Conservation (phyloP, 1,284 basidiomycete genomes). For the Marasmius fiardii region DNA sequence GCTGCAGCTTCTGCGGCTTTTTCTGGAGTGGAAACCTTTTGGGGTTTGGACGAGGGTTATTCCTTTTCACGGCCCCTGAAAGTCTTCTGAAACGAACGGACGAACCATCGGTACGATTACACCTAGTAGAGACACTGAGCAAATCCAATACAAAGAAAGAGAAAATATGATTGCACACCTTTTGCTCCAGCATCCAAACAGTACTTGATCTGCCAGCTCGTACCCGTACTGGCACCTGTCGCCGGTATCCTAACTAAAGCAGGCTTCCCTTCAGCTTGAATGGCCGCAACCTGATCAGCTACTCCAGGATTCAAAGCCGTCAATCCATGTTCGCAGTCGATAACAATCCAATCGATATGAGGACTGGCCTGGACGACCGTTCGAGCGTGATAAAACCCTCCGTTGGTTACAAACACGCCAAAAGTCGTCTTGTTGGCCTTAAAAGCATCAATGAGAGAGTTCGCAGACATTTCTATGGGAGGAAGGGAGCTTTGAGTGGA, state of each 20-base stretch:
- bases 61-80: too few relatives aligned
- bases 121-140: conserved; percentile 1
- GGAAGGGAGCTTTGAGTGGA: too few relatives aligned
- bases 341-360: conserved; percentile 55
- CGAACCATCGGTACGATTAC: conserved; percentile 60
- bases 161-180: conserved; percentile 33
- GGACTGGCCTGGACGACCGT: conserved; percentile 51
- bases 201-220: conserved; percentile 67
- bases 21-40: conserved; percentile 54
- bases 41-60: too few relatives aligned
- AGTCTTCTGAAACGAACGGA: too few relatives aligned
- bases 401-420: conserved; percentile 67
- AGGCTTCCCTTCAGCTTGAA: conserved; percentile 44
- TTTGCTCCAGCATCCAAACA: conserved; percentile 61
- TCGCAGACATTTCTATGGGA: too few relatives aligned
- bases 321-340: conserved; percentile 68
- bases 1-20: conserved; percentile 53
- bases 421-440: conserved; percentile 53
- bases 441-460: conserved; percentile 47
- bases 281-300: conserved; percentile 50
- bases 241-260: conserved; percentile 59
- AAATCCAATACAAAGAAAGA: background rate
- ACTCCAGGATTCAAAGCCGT: conserved; percentile 51
- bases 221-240: conserved; percentile 50
- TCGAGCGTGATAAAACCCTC: conserved; percentile 51